Percentiles rank a stretch among this genome's conserved stretches.
These are phyloP conservation scores for Citrus trifoliata DNA, from an alignment of 345 rosid species.

Conservation along the genomic window DNA sequence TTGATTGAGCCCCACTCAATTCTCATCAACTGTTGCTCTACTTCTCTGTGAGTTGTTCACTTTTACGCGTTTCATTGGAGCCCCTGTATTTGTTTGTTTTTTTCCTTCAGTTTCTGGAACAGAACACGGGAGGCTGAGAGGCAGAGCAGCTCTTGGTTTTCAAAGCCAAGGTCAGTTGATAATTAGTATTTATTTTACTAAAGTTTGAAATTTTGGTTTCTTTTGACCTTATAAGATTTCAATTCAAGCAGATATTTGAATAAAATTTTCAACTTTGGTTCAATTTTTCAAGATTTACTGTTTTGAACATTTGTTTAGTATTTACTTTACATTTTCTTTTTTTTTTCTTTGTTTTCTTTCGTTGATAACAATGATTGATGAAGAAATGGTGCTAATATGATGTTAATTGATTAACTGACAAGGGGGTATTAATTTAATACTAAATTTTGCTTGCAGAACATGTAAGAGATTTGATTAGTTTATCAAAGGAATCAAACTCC, in stretches of 20 bases:
- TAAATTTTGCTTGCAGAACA: conserved; percentile 13
- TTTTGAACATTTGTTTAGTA: neutral
- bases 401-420: neutral
- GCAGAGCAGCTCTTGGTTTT: neutral
- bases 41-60: neutral
- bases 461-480: conserved; percentile 8
- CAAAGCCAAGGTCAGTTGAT: neutral
- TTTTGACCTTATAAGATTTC: neutral
- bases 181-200: neutral
- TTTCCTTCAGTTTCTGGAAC: neutral
- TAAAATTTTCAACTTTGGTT: neutral
- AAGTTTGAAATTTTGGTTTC: neutral
- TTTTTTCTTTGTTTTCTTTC: neutral
- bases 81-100: neutral
- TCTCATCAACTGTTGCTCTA: neutral
- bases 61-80: neutral
- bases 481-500: conserved; percentile 7
- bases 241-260: neutral
- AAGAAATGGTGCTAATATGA: neutral
- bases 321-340: neutral
- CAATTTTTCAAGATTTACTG: neutral
- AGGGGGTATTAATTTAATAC: conserved; percentile 3
- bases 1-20: neutral
- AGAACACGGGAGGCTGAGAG: neutral
- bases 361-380: neutral